These are phyloP conservation scores for Hanseniaspora jakobsenii DNA, from an alignment of 805 yeast species.

Conservation along the genomic window DNA sequence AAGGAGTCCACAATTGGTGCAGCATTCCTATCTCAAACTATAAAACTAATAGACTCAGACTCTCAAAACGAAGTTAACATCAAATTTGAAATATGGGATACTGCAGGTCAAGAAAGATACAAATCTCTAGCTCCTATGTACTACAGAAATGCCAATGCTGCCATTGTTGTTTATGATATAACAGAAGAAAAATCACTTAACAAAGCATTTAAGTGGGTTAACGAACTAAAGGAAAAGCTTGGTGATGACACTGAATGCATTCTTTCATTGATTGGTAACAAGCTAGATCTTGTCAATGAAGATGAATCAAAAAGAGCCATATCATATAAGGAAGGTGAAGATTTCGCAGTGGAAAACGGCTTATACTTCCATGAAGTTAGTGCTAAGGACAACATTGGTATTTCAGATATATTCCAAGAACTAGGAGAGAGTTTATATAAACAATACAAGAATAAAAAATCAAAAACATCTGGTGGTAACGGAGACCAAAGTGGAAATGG, in stretches of 20 bases:
- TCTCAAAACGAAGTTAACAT: slow-evolving; percentile 25
- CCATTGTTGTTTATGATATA: slow-evolving; percentile 79
- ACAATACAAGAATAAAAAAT: slow-evolving; percentile 19
- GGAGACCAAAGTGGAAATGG: slow-evolving; percentile 16
- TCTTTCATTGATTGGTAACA: slow-evolving; percentile 81
- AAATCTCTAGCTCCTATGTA: slow-evolving; percentile 76
- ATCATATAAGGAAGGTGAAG: slow-evolving; percentile 35
- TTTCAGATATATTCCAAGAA: slow-evolving; percentile 36
- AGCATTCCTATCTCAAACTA: slow-evolving; percentile 79
- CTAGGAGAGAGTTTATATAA: slow-evolving; percentile 37
- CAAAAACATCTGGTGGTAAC: slow-evolving; percentile 14
- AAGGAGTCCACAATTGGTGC: slow-evolving; percentile 97
- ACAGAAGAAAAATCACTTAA: slow-evolving; percentile 58
- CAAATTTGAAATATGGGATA: slow-evolving; percentile 75
- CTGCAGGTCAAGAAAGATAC: slow-evolving; percentile 91
- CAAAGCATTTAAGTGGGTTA: slow-evolving; percentile 82
- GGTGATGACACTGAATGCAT: slow-evolving; percentile 47
- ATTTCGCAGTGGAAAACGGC: slow-evolving; percentile 43
- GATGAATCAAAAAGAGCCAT: slow-evolving; percentile 30
- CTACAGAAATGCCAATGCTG: slow-evolving; percentile 68
- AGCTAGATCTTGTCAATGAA: slow-evolving; percentile 43
- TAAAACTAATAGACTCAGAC: slow-evolving; percentile 25
- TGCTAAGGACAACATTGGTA: slow-evolving; percentile 46
- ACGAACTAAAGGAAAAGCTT: slow-evolving; percentile 79
- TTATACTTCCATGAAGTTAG: slow-evolving; percentile 43